Evolutionary conservation across 2,329 filamentous ascomycete genomes (phyloP).

Genomic region (Nemania bipapillata): DNA sequence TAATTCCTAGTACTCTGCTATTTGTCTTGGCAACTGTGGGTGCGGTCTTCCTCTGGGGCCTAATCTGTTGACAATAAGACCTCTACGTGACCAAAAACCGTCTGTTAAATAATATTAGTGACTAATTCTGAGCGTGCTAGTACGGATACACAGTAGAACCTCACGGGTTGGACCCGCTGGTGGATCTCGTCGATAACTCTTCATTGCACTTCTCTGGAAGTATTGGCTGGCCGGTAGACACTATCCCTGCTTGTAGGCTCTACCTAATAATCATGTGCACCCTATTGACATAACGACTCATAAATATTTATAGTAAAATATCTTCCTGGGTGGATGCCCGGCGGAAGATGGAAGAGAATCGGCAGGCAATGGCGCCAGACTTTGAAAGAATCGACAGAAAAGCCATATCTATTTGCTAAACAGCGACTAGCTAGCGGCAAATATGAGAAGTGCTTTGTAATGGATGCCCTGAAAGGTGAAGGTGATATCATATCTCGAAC

Average conservation of each 20-base stretch:
- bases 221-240: conserved; percentile 46
- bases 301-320: conserved; percentile 37
- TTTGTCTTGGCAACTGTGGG: no score
- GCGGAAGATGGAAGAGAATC: conserved; percentile 43
- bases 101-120: no score
- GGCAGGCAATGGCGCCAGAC: conserved; percentile 33
- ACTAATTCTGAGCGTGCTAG: no score
- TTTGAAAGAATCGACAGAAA: conserved; percentile 31
- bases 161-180: conserved; percentile 42
- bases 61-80: no score
- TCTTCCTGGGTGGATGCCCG: conserved; percentile 49
- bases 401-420: conserved; percentile 43
- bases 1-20: no score
- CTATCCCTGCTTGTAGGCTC: conserved; percentile 43
- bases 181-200: conserved; percentile 40
- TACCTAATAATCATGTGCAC: background rate
- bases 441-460: conserved; percentile 37
- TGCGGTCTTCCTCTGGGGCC: no score
- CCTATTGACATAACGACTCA: background rate
- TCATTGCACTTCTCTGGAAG: conserved; percentile 36
- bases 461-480: conserved; percentile 25
- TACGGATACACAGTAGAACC: conserved; percentile 49
- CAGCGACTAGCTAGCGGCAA: conserved; percentile 36
- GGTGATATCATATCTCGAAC: conserved; percentile 21
- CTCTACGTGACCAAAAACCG: no score